Conservation (phyloP, 495 filamentous ascomycete genomes). For the Astrothelium subdiscretum region DNA sequence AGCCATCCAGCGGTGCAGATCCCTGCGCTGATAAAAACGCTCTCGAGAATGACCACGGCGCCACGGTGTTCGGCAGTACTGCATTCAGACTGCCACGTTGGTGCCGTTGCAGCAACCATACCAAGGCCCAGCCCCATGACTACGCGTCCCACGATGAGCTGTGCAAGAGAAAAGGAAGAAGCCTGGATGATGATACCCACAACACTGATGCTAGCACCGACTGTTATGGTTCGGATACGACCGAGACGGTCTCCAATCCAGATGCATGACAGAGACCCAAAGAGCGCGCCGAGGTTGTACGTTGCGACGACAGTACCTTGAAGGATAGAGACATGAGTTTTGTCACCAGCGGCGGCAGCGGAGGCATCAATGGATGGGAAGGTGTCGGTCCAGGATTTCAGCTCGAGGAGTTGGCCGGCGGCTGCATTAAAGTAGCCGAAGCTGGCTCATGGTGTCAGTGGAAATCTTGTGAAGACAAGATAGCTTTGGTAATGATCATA, state of each 20-base stretch:
- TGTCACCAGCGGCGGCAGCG: constrained; percentile 29
- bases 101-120: constrained; percentile 38
- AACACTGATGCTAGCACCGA: constrained; percentile 17
- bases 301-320: constrained; percentile 25
- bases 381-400: constrained; percentile 30
- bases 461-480: neutral
- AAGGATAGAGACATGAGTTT: constrained; percentile 34
- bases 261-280: constrained; percentile 22
- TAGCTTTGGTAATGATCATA: neutral
- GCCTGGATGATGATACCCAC: constrained; percentile 25
- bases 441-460: constrained; percentile 16
- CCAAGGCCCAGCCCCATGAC: constrained; percentile 39
- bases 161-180: constrained; percentile 26
- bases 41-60: constrained; percentile 36
- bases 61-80: constrained; percentile 31
- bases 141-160: constrained; percentile 41
- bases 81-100: constrained; percentile 44
- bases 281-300: constrained; percentile 23
- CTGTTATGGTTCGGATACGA: constrained; percentile 21
- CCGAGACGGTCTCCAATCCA: constrained; percentile 23
- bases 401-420: constrained; percentile 29
- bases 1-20: constrained; percentile 7
- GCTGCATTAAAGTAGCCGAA: constrained; percentile 44
- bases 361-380: constrained; percentile 45
- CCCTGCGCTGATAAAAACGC: constrained; percentile 37